Conservation (phyloP, 352 stramenopile species). For the Blastocystis sp. region DNA sequence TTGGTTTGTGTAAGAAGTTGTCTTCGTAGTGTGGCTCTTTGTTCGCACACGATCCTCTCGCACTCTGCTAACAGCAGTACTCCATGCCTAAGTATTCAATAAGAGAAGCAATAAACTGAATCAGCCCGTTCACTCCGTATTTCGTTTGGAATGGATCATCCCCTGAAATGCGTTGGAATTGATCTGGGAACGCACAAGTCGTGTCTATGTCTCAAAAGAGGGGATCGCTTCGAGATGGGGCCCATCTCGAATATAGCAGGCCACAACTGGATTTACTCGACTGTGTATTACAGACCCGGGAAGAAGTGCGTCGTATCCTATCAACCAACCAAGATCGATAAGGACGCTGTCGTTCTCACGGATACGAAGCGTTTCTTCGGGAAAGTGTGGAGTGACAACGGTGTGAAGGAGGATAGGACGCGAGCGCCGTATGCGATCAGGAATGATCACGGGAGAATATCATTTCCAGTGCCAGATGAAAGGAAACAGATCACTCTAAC, state of each 20-base stretch:
- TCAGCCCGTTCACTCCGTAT: no score
- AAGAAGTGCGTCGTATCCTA: not conserved
- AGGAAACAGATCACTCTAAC: not conserved
- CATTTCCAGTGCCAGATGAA: not conserved
- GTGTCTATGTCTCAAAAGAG: not conserved
- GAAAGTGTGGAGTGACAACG: not conserved
- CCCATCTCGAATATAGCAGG: not conserved
- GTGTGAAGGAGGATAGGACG: not conserved
- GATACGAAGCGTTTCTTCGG: not conserved
- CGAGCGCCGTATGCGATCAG: not conserved
- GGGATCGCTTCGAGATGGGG: not conserved
- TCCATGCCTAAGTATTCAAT: no score
- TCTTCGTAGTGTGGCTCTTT: no score
- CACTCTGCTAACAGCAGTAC: no score
- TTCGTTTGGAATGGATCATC: no score
- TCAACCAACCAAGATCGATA: not conserved
- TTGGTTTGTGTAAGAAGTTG: no score
- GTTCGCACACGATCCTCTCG: no score
- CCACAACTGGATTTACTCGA: not conserved
- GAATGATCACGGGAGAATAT: not conserved
- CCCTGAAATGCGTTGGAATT: not conserved
- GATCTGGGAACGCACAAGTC: not conserved
- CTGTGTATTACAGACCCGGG: not conserved
- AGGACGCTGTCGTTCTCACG: not conserved
- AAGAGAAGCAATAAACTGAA: no score